A percentile compares a stretch with the other conserved stretches of the same genome.
Conservation (phyloP, 257 asterid genomes). For the Ehretia macrophylla region DNA sequence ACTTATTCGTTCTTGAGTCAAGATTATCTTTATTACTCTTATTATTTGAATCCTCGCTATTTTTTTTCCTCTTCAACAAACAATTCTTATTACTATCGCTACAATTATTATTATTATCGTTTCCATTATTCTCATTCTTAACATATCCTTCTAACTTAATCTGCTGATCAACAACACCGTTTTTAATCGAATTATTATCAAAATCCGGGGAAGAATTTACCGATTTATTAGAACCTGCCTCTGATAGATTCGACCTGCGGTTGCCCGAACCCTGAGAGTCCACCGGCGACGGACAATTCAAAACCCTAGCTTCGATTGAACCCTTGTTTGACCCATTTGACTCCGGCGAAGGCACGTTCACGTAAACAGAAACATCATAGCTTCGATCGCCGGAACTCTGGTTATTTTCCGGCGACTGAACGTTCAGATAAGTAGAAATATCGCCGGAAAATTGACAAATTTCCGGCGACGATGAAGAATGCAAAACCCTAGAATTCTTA, state of each 20-base stretch:
- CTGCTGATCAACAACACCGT: conserved; percentile 45
- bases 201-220: conserved; percentile 41
- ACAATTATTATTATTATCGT: too few species aligned
- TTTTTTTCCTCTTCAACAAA: conserved; percentile 50
- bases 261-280: conserved; percentile 44
- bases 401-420: neutral
- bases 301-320: conserved; percentile 27
- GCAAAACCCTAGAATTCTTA: neutral
- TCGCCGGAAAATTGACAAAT: neutral
- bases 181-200: conserved; percentile 25
- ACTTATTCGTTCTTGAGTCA: conserved; percentile 33
- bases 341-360: conserved; percentile 55
- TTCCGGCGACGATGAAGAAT: neutral
- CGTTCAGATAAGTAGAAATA: neutral
- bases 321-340: conserved; percentile 42
- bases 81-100: conserved; percentile 13
- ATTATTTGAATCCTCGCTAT: conserved; percentile 27
- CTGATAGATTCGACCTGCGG: conserved; percentile 41
- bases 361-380: conserved; percentile 39
- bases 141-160: conserved; percentile 38
- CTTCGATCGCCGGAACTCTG: neutral
- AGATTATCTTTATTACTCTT: neutral
- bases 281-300: conserved; percentile 43
- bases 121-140: conserved; percentile 10
- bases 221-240: conserved; percentile 35